Percentiles rank a stretch among this genome's conserved stretches.
Conservation (phyloP, 805 yeast genomes). For the Lipomyces japonicus region DNA sequence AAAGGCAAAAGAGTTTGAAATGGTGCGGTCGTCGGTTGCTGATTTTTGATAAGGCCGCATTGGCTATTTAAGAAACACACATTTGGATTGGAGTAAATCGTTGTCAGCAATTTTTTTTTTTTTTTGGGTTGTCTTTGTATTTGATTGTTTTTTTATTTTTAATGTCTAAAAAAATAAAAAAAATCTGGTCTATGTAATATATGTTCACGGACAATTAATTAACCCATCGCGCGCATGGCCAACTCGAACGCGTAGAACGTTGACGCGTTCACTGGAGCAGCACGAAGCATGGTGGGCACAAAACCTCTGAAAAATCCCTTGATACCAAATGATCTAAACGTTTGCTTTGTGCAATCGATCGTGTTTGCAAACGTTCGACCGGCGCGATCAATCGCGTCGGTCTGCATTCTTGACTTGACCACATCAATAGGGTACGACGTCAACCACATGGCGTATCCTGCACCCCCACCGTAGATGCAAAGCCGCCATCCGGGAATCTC, state of each 20-base stretch:
- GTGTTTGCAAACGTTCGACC: conserved; percentile 59
- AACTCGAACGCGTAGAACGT: conserved; percentile 92
- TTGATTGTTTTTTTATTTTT: background rate
- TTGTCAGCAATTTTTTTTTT: background rate
- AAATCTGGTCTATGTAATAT: no score
- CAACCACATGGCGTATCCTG: conserved; percentile 89
- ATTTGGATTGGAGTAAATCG: no score
- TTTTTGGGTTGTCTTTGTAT: background rate
- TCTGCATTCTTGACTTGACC: conserved; percentile 82
- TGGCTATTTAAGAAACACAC: no score
- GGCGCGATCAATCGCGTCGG: conserved; percentile 56
- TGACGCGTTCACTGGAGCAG: conserved; percentile 97
- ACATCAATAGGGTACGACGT: conserved; percentile 86
- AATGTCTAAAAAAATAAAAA: no score
- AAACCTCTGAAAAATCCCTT: conserved; percentile 88
- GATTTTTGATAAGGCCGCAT: background rate
- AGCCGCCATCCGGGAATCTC: conserved; percentile 85
- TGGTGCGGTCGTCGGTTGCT: background rate
- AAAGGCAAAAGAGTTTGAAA: background rate
- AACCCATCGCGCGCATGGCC: conserved; percentile 58
- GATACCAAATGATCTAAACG: conserved; percentile 58
- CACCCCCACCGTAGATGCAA: conserved; percentile 82
- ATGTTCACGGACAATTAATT: background rate
- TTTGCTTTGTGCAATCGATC: conserved; percentile 53
- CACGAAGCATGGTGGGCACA: conserved; percentile 86